Conservation (phyloP, 768 basidiomycete genomes). For the Auriscalpium orientale region DNA sequence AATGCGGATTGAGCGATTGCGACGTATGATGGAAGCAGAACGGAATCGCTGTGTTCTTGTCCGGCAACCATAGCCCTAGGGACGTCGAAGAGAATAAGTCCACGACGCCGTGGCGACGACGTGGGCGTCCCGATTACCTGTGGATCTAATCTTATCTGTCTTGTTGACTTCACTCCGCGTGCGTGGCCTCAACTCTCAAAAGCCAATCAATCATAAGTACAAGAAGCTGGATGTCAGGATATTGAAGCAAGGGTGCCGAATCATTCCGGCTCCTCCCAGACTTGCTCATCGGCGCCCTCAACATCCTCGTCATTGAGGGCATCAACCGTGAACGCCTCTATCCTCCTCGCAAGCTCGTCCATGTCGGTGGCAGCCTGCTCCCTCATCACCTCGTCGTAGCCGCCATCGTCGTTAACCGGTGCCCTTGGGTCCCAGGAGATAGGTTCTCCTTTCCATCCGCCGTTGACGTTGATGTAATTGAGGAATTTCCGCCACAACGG, state of each 20-base stretch:
- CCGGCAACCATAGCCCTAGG: no score
- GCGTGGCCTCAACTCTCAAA: no score
- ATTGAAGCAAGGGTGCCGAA: neutral
- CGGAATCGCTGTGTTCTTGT: no score
- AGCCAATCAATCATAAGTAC: no score
- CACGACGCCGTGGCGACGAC: no score
- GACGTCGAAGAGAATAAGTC: no score
- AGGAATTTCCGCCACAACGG: constrained; percentile 57
- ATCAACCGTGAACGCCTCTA: constrained; percentile 26
- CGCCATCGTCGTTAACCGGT: constrained; percentile 30
- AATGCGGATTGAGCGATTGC: no score
- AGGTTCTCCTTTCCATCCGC: constrained; percentile 46
- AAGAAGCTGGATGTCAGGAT: constrained; percentile 16
- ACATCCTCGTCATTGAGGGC: neutral
- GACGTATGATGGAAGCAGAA: no score
- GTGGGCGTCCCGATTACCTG: no score
- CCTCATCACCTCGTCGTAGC: constrained; percentile 32
- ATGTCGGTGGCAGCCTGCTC: constrained; percentile 30
- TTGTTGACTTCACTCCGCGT: no score
- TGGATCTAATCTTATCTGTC: no score
- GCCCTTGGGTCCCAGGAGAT: constrained; percentile 44
- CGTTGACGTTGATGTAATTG: constrained; percentile 45
- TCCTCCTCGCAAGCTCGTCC: constrained; percentile 33
- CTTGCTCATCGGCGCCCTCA: constrained; percentile 1
- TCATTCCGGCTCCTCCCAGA: constrained; percentile 1